Evolutionary conservation across 148 eudicot genomes (phyloP).

Genomic region (Cornus suecica): DNA sequence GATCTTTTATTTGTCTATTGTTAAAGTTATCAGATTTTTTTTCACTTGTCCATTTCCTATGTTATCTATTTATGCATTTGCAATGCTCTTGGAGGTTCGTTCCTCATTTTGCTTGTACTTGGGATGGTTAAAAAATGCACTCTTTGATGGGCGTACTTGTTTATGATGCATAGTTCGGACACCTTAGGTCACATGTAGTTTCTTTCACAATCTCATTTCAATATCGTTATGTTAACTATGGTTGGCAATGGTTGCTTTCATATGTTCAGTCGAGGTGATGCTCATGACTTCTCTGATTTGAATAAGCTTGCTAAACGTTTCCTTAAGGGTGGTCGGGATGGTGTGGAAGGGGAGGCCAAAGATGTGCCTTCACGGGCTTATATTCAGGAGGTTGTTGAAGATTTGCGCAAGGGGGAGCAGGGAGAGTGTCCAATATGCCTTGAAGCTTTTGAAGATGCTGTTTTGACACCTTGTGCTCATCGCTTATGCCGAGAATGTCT

Average conservation of each 20-base stretch:
- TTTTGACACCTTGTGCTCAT: constrained; percentile 98
- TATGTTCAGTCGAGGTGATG: constrained; percentile 85
- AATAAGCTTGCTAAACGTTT: constrained; percentile 93
- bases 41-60: not conserved
- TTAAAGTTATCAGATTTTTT: not conserved
- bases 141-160: not conserved
- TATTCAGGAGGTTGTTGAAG: constrained; percentile 89
- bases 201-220: not conserved
- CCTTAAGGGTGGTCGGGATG: constrained; percentile 57
- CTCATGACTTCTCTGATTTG: constrained; percentile 88
- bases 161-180: not conserved
- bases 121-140: not conserved
- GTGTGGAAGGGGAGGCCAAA: constrained; percentile 53
- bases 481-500: constrained; percentile 94
- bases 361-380: constrained; percentile 78
- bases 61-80: not conserved
- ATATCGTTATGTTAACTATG: not conserved
- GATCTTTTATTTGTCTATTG: not conserved
- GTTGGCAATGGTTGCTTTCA: constrained; percentile 21
- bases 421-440: constrained; percentile 99
- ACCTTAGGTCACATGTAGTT: constrained; percentile 5
- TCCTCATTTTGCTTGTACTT: not conserved
- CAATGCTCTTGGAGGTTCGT: not conserved
- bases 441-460: constrained; percentile 98
- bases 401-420: constrained; percentile 82